These are phyloP conservation scores for Ceratocystis huliohia DNA, from an alignment of 2,329 filamentous ascomycete species.

Conservation along the genomic window DNA sequence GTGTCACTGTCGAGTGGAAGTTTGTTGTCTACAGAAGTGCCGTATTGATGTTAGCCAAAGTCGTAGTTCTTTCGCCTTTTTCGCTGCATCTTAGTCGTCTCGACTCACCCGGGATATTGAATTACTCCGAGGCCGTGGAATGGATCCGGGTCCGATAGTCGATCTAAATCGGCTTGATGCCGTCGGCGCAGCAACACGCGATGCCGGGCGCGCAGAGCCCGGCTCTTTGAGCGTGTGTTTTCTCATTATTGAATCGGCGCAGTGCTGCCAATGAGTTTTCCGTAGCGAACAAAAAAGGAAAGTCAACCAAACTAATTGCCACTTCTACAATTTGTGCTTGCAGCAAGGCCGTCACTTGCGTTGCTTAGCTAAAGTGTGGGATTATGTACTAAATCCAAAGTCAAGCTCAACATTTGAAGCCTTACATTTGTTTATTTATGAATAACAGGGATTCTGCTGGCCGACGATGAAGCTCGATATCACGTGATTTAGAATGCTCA, in stretches of 20 bases:
- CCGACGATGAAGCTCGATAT: not conserved
- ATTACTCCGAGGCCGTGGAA: constrained; percentile 14
- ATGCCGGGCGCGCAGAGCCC: constrained; percentile 18
- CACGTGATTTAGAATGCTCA: not conserved
- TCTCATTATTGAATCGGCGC: constrained; percentile 12
- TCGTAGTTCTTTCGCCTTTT: constrained; percentile 15
- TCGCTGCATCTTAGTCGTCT: not conserved
- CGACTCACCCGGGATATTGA: constrained; percentile 16
- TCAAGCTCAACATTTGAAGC: not conserved
- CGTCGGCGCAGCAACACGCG: constrained; percentile 18
- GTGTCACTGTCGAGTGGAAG: constrained; percentile 24
- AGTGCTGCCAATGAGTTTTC: not conserved
- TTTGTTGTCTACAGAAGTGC: constrained; percentile 10
- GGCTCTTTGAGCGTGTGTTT: constrained; percentile 15
- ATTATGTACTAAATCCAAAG: no score
- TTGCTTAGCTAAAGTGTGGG: no score
- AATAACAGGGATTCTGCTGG: not conserved
- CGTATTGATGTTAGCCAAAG: constrained; percentile 26
- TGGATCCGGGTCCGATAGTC: constrained; percentile 15
- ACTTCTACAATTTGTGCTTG: no score
- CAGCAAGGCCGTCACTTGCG: no score
- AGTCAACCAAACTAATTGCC: not conserved
- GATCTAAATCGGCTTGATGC: constrained; percentile 16
- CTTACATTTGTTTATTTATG: not conserved
- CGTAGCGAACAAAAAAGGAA: not conserved